These are phyloP conservation scores for Coemansia biformis DNA, from an alignment of 192 early-diverging fungal species.

Conservation along the genomic window DNA sequence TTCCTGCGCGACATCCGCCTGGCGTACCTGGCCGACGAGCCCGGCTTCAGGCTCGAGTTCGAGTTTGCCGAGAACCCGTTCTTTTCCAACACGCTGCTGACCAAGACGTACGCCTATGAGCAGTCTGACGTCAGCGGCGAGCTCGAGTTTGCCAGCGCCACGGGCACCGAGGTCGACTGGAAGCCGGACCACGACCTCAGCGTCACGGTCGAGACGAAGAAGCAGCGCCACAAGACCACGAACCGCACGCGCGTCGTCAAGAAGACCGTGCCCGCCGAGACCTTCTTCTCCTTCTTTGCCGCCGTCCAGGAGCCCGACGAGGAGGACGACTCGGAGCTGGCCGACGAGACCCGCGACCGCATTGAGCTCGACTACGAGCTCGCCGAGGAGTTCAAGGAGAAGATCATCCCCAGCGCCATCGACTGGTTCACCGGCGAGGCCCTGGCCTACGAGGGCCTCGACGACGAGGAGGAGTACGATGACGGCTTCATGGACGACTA, in stretches of 20 bases:
- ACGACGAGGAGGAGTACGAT: constrained; percentile 34
- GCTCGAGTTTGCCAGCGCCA: constrained; percentile 86
- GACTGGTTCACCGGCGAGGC: constrained; percentile 99
- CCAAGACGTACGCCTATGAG: constrained; percentile 91
- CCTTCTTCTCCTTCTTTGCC: constrained; percentile 97
- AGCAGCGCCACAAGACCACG: constrained; percentile 97
- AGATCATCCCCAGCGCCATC: constrained; percentile 89
- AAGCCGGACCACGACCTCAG: constrained; percentile 95
- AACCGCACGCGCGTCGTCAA: constrained; percentile 98
- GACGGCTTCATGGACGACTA: constrained; percentile 43
- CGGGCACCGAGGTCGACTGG: constrained; percentile 90
- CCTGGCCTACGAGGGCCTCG: constrained; percentile 62
- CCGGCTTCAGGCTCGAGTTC: constrained; percentile 94
- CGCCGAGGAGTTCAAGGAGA: constrained; percentile 98
- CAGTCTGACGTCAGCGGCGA: constrained; percentile 76
- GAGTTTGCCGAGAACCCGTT: constrained; percentile 82
- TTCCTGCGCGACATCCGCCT: constrained; percentile 83
- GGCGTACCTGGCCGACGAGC: constrained; percentile 75
- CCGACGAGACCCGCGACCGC: constrained; percentile 75
- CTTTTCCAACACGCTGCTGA: constrained; percentile 79
- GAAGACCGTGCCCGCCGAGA: constrained; percentile 90
- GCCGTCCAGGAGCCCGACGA: constrained; percentile 69
- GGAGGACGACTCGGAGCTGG: constrained; percentile 67
- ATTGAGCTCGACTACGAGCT: constrained; percentile 94
- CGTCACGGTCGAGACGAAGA: constrained; percentile 92